Percentiles rank a stretch among this genome's conserved stretches.
Evolutionary conservation across 441 rosid species (phyloP).

Genomic region (Geranium incanum): DNA sequence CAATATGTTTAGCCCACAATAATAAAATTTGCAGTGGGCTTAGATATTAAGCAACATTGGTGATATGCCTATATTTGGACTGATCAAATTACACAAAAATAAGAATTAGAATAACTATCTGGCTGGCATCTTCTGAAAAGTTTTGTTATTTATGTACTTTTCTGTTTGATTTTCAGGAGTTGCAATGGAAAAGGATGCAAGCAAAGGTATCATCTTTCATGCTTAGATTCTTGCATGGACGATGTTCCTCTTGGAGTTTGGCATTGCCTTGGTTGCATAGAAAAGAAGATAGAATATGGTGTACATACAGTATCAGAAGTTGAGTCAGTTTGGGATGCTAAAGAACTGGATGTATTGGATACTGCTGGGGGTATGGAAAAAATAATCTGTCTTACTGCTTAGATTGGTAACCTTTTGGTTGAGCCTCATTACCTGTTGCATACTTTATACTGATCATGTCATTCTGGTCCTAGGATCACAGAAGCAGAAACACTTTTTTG

Average conservation of each 20-base stretch:
- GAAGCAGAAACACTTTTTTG: slow-evolving; percentile 34
- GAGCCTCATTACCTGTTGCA: not conserved
- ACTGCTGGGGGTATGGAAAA: slow-evolving; percentile 31
- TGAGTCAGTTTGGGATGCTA: slow-evolving; percentile 42
- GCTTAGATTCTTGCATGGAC: slow-evolving; percentile 39
- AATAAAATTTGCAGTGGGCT: not conserved
- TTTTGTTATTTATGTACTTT: not conserved
- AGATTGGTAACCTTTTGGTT: slow-evolving; percentile 1
- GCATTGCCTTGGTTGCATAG: slow-evolving; percentile 38
- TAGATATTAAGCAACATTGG: not conserved
- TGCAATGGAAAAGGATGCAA: slow-evolving; percentile 53
- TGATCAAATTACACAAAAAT: not conserved
- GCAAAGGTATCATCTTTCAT: slow-evolving; percentile 43
- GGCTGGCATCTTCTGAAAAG: not conserved
- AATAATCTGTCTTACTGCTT: slow-evolving; percentile 10
- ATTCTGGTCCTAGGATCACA: slow-evolving; percentile 25
- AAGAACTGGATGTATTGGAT: slow-evolving; percentile 29
- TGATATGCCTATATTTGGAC: not conserved
- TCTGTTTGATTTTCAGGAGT: slow-evolving; percentile 31
- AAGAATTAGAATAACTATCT: not conserved
- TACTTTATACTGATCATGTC: slow-evolving; percentile 5
- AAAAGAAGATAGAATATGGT: slow-evolving; percentile 38
- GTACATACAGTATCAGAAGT: slow-evolving; percentile 38
- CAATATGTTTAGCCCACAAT: too few relatives aligned
- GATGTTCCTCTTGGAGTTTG: slow-evolving; percentile 39